phyloP scores from a whole-genome alignment of 2,329 filamentous ascomycete species.

The Diaporthe aspalathi region DNA sequence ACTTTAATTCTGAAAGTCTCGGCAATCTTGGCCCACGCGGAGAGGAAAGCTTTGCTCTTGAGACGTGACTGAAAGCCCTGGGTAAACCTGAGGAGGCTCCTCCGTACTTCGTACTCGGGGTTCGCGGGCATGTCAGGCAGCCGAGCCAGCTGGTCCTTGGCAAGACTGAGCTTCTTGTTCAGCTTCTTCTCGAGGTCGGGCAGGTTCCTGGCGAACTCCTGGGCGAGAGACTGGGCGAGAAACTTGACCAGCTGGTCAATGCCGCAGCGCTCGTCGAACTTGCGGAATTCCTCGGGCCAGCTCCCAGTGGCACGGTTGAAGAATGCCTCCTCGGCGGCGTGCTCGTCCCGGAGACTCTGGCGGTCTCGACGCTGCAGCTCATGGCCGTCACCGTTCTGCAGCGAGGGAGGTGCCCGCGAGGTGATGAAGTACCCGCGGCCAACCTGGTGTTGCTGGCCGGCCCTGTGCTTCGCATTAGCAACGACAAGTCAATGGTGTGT shows the following conservation, averaged over 20 bases:
- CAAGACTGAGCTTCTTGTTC: slow-evolving; percentile 58
- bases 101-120: slow-evolving; percentile 72
- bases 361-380: slow-evolving; percentile 50
- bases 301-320: slow-evolving; percentile 55
- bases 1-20: slow-evolving; percentile 63
- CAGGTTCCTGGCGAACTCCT: slow-evolving; percentile 62
- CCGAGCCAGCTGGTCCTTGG: slow-evolving; percentile 64
- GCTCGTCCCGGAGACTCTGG: slow-evolving; percentile 54
- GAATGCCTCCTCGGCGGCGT: slow-evolving; percentile 63
- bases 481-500: neutral
- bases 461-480: slow-evolving; percentile 36
- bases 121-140: slow-evolving; percentile 77
- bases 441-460: slow-evolving; percentile 69
- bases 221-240: slow-evolving; percentile 63
- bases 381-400: slow-evolving; percentile 49
- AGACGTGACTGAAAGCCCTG: slow-evolving; percentile 64
- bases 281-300: slow-evolving; percentile 63
- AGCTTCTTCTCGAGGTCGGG: slow-evolving; percentile 63
- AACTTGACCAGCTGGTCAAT: slow-evolving; percentile 64
- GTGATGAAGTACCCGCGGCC: slow-evolving; percentile 85
- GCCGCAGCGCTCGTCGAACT: slow-evolving; percentile 62
- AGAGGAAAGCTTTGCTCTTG: slow-evolving; percentile 60
- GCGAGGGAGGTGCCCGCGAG: slow-evolving; percentile 66
- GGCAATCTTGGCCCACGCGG: slow-evolving; percentile 59
- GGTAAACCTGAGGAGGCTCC: slow-evolving; percentile 69